These are phyloP conservation scores for Aspergillus sp. DNA, from an alignment of 2,329 filamentous ascomycete species.

Conservation along the genomic window DNA sequence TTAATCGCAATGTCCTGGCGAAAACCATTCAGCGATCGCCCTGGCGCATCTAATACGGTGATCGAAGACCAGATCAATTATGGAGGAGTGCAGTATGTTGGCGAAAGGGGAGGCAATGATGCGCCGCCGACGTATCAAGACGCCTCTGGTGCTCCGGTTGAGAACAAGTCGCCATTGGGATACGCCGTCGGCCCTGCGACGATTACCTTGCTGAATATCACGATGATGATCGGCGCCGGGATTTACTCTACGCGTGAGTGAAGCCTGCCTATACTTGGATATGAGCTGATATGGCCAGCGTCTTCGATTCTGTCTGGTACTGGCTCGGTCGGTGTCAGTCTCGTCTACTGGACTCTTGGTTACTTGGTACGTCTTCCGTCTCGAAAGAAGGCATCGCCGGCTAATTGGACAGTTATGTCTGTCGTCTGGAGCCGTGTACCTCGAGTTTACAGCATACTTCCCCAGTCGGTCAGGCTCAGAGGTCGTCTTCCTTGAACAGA, in stretches of 20 bases:
- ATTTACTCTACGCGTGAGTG: constrained; percentile 64
- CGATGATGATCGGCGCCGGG: constrained; percentile 63
- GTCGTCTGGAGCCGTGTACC: constrained; percentile 47
- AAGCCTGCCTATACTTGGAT: too few relatives aligned
- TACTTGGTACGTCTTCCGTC: constrained; percentile 51
- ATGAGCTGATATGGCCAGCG: constrained; percentile 37
- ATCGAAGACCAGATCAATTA: not conserved
- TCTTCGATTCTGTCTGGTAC: constrained; percentile 55
- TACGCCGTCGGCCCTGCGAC: constrained; percentile 58
- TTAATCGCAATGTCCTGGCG: not conserved
- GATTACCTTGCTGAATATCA: constrained; percentile 61
- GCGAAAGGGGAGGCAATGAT: constrained; percentile 41
- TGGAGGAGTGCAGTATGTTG: constrained; percentile 13
- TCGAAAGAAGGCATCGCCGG: constrained; percentile 27
- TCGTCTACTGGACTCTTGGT: constrained; percentile 66
- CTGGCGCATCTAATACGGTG: not conserved
- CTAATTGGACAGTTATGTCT: constrained; percentile 28
- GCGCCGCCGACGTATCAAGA: constrained; percentile 58
- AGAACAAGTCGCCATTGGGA: constrained; percentile 58
- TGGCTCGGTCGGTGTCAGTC: constrained; percentile 60
- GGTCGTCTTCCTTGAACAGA: constrained; percentile 68
- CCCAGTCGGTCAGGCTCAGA: constrained; percentile 66
- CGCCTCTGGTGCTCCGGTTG: constrained; percentile 61
- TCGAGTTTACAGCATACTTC: constrained; percentile 65
- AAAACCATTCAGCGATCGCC: not conserved